Conservation (phyloP, 225 moss, liverwort and hornwort genomes). For the Marchantia paleacea region DNA sequence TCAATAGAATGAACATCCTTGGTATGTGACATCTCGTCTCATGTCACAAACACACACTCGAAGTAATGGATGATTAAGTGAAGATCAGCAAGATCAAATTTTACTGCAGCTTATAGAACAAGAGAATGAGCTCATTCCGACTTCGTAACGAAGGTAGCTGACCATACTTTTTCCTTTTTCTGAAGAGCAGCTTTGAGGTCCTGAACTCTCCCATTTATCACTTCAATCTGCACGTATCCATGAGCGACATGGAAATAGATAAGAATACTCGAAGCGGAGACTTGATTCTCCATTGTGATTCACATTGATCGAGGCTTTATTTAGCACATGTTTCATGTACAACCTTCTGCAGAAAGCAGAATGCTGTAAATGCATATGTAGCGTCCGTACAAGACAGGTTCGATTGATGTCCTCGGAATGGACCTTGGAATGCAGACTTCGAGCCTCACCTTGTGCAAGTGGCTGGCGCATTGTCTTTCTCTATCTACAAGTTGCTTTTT, state of each 20-base stretch:
- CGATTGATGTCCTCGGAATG: background rate
- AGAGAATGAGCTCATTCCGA: no score
- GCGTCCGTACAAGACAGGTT: no score
- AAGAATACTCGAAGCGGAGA: background rate
- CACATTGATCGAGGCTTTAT: background rate
- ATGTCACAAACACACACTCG: no score
- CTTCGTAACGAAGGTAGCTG: background rate
- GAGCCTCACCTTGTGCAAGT: constrained; percentile 59
- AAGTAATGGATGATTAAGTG: no score
- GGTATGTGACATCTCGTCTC: background rate
- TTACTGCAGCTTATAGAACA: no score
- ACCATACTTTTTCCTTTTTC: constrained; percentile 61
- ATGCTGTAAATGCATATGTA: background rate
- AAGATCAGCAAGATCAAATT: no score
- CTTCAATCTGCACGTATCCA: constrained; percentile 54
- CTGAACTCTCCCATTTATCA: constrained; percentile 57
- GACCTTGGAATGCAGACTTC: background rate
- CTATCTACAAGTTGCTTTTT: constrained; percentile 56
- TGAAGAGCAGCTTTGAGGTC: constrained; percentile 75
- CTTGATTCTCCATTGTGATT: no score
- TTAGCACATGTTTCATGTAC: background rate
- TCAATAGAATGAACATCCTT: background rate
- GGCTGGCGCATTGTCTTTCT: constrained; percentile 61
- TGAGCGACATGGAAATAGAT: background rate
- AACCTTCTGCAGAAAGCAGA: background rate